Evolutionary conservation across 129 eudicot genomes (phyloP).

Genomic region (Solidago caesia): DNA sequence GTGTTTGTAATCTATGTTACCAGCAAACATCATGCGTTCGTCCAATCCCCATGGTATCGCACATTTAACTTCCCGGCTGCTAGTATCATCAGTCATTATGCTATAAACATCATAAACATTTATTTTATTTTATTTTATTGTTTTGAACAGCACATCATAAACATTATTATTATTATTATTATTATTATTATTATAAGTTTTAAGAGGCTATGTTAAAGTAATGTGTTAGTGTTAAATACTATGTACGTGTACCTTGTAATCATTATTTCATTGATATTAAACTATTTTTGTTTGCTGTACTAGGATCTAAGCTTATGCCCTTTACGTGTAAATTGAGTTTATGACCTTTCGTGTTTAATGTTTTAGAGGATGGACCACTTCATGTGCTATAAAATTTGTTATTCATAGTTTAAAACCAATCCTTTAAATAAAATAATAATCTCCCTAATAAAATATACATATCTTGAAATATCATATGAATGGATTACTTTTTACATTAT

Average conservation of each 20-base stretch:
- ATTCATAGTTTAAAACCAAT: neutral
- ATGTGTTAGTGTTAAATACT: neutral
- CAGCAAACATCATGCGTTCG: neutral
- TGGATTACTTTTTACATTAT: neutral
- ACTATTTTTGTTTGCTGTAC: neutral
- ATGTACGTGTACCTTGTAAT: neutral
- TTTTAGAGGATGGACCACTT: neutral
- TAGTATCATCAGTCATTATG: neutral
- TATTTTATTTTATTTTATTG: no score
- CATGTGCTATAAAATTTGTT: neutral
- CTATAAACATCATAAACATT: no score
- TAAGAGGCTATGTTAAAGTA: neutral
- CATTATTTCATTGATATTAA: neutral
- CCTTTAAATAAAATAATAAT: neutral
- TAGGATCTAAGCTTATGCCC: neutral
- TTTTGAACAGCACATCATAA: no score
- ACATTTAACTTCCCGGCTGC: neutral
- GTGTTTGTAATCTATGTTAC: neutral
- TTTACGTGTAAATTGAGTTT: neutral
- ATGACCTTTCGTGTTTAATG: neutral
- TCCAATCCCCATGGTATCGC: neutral
- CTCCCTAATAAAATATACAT: neutral
- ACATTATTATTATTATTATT: neutral
- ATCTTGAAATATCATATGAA: neutral
- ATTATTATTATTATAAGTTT: no score